Percentiles rank a stretch among this genome's conserved stretches.
phyloP scores from a whole-genome alignment of 108 stramenopile genomes.

The Nitzschia sp. region DNA sequence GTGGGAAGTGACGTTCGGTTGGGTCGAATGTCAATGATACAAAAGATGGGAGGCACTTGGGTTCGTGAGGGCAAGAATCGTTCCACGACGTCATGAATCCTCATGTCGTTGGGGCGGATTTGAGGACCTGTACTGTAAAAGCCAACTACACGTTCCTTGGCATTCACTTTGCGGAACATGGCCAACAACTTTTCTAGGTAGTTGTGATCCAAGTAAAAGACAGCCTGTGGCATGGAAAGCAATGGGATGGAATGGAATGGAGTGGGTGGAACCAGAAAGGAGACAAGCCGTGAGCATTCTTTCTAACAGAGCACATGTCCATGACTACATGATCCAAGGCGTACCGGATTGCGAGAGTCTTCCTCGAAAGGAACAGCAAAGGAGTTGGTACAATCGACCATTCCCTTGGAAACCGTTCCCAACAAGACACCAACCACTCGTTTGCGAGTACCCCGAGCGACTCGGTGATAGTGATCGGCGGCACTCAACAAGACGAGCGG shows the following conservation, averaged over 20 bases:
- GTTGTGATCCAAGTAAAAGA: constrained; percentile 98
- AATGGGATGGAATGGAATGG: constrained; percentile 3
- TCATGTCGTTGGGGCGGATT: constrained; percentile 88
- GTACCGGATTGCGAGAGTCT: constrained; percentile 84
- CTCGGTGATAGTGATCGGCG: constrained; percentile 98
- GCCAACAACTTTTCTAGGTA: constrained; percentile 89
- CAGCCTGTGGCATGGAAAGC: constrained; percentile 25
- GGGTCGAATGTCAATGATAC: constrained; percentile 97
- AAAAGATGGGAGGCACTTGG: constrained; percentile 86
- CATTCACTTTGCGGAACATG: constrained; percentile 85
- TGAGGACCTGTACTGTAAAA: constrained; percentile 93
- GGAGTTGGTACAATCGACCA: constrained; percentile 87
- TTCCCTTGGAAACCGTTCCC: constrained; percentile 74
- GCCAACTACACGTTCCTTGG: constrained; percentile 92
- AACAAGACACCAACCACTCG: constrained; percentile 97
- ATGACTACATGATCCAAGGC: constrained; percentile 18
- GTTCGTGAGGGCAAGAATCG: constrained; percentile 68
- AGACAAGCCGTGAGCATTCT: too few relatives aligned
- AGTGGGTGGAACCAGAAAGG: not conserved
- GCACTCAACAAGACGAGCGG: constrained; percentile 95
- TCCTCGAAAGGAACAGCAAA: constrained; percentile 99
- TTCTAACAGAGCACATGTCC: too few relatives aligned
- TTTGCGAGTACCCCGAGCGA: constrained; percentile 93
- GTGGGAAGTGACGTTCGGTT: constrained; percentile 91
- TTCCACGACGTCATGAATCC: constrained; percentile 80